phyloP scores from a whole-genome alignment of 106 monocot species.

The Narthecium ossifragum region DNA sequence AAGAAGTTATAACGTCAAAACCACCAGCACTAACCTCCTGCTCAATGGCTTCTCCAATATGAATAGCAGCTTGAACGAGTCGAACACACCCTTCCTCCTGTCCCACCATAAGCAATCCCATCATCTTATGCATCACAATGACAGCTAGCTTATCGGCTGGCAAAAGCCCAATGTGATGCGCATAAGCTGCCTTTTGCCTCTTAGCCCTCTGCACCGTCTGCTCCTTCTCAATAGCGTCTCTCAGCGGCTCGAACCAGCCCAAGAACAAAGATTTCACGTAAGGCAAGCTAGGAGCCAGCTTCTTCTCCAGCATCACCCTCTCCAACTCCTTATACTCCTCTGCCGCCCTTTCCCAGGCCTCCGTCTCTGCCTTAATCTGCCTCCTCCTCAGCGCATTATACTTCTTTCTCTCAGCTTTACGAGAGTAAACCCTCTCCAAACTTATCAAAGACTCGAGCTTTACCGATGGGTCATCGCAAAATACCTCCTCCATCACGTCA shows the following conservation, averaged over 20 bases:
- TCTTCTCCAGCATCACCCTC: conserved; percentile 89
- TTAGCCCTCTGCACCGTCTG: conserved; percentile 48
- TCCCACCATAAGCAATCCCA: conserved; percentile 71
- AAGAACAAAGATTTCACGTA: conserved; percentile 79
- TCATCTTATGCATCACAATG: conserved; percentile 95
- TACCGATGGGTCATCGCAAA: conserved; percentile 27
- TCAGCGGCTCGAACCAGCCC: conserved; percentile 92
- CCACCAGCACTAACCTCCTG: conserved; percentile 45
- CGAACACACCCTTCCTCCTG: conserved; percentile 67
- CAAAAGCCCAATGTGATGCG: conserved; percentile 46
- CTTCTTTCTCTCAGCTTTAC: conserved; percentile 20
- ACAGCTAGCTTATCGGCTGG: conserved; percentile 83
- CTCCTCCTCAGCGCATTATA: conserved; percentile 51
- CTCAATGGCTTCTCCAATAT: conserved; percentile 79
- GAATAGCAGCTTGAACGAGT: conserved; percentile 72
- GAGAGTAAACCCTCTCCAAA: not conserved
- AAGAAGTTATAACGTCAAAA: not conserved
- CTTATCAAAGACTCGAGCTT: not conserved
- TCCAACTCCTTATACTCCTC: conserved; percentile 89
- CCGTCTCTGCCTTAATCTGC: conserved; percentile 83
- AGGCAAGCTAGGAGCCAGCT: conserved; percentile 77
- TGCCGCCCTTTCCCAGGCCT: conserved; percentile 80
- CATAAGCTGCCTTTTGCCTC: conserved; percentile 55
- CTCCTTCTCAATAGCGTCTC: conserved; percentile 64
- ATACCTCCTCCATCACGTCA: conserved; percentile 14